Percentiles rank a stretch among this genome's conserved stretches.
Evolutionary conservation across 305 asterid species (phyloP).

Genomic region (Fraxinus ornus): DNA sequence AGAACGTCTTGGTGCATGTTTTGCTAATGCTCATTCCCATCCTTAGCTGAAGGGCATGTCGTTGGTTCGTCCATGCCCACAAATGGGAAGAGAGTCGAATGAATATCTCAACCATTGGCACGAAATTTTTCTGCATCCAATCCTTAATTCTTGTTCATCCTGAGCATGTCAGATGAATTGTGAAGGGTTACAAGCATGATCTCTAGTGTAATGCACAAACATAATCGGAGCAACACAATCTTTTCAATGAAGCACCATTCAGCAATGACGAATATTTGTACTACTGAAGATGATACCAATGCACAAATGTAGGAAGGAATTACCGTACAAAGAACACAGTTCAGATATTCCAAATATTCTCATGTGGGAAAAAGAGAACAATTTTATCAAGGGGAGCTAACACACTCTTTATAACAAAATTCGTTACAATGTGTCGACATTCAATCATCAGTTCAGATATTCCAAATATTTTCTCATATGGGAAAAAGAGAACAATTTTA

Average conservation of each 20-base stretch:
- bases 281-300: background rate
- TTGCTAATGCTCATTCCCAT: background rate
- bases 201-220: background rate
- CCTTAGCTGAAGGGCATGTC: background rate
- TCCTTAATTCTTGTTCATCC: background rate
- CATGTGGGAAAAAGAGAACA: background rate
- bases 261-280: background rate
- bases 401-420: background rate
- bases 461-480: background rate
- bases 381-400: background rate
- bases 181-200: background rate
- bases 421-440: background rate
- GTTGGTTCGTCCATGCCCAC: background rate
- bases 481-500: background rate
- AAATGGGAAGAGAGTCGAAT: background rate
- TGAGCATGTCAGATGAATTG: background rate
- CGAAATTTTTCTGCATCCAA: background rate
- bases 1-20: background rate
- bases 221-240: background rate
- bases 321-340: background rate
- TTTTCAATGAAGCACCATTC: background rate
- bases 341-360: background rate
- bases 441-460: conserved; percentile 3
- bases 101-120: background rate
- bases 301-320: background rate